Evolutionary conservation across 176 grass and related monocot species (phyloP).

Genomic region (Paspalum vaginatum): DNA sequence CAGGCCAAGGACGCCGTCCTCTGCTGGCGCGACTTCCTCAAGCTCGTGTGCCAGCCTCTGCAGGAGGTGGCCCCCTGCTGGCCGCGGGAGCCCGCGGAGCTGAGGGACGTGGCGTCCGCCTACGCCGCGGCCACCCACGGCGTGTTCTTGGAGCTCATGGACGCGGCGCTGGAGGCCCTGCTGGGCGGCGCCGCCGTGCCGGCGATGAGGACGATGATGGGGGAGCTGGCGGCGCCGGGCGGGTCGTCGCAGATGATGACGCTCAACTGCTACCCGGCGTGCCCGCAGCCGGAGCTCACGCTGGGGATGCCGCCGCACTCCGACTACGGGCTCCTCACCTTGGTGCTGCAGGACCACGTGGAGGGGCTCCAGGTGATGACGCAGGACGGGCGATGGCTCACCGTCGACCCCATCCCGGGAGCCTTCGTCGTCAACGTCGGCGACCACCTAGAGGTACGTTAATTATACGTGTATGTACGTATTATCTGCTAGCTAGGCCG

Average conservation of each 20-base stretch:
- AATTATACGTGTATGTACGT: neutral
- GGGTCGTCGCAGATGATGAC: slow-evolving; percentile 63
- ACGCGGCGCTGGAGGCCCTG: slow-evolving; percentile 54
- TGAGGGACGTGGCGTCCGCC: slow-evolving; percentile 43
- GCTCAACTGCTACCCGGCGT: slow-evolving; percentile 81
- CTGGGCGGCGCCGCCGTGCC: neutral
- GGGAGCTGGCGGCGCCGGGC: slow-evolving; percentile 48
- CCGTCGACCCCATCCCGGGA: slow-evolving; percentile 56
- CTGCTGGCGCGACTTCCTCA: slow-evolving; percentile 94
- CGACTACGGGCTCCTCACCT: slow-evolving; percentile 86
- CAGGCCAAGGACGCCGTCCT: slow-evolving; percentile 80
- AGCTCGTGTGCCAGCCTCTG: slow-evolving; percentile 70
- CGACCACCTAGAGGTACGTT: slow-evolving; percentile 86
- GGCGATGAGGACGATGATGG: neutral
- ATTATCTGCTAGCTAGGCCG: too few species aligned
- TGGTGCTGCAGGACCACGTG: slow-evolving; percentile 79
- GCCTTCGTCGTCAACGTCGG: slow-evolving; percentile 88
- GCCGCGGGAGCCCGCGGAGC: slow-evolving; percentile 54
- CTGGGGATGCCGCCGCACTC: slow-evolving; percentile 97
- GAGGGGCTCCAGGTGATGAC: slow-evolving; percentile 69
- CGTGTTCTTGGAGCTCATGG: slow-evolving; percentile 72
- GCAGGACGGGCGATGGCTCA: slow-evolving; percentile 59
- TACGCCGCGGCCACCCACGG: slow-evolving; percentile 54
- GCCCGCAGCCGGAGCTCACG: slow-evolving; percentile 83
- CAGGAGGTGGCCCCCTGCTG: slow-evolving; percentile 32